Percentiles rank a stretch among this genome's conserved stretches.
These are phyloP conservation scores for Leptomonas pyrrhocoris DNA, from an alignment of 208 protist species.

Conservation along the genomic window DNA sequence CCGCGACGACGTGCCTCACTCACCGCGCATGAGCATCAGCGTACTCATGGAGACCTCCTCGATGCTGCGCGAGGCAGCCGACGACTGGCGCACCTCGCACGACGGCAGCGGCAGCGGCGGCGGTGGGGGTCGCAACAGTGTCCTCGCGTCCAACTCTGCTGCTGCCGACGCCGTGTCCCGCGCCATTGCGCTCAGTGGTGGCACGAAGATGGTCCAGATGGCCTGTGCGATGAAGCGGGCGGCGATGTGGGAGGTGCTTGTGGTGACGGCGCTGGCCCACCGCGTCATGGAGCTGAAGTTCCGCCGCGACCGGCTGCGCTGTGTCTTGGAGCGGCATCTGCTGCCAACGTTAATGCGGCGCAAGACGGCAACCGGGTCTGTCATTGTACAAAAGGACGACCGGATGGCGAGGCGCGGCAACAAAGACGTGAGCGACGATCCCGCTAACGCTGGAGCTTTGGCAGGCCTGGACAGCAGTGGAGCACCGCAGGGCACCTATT, in stretches of 20 bases:
- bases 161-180: constrained; percentile 14
- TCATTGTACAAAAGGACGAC: constrained; percentile 30
- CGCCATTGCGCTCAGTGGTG: constrained; percentile 11
- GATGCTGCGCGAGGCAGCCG: constrained; percentile 32
- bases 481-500: constrained; percentile 47
- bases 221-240: constrained; percentile 73
- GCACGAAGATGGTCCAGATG: constrained; percentile 49
- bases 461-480: constrained; percentile 7
- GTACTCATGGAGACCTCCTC: constrained; percentile 22
- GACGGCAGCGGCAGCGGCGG: constrained; percentile 8
- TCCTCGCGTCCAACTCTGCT: not conserved
- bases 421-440: constrained; percentile 6
- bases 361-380: constrained; percentile 44
- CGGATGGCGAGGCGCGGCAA: not conserved
- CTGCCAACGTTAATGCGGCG: constrained; percentile 68
- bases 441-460: constrained; percentile 1
- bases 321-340: constrained; percentile 59
- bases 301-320: constrained; percentile 55
- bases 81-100: constrained; percentile 20
- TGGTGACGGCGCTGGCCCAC: constrained; percentile 47
- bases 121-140: not conserved
- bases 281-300: constrained; percentile 46
- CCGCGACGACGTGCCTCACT: constrained; percentile 6
- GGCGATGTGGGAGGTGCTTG: constrained; percentile 76
- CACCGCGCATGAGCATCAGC: constrained; percentile 15